A percentile compares a stretch with the other conserved stretches of the same genome.
phyloP scores from a whole-genome alignment of 2,329 filamentous ascomycete species.

The Fusarium compactum region DNA sequence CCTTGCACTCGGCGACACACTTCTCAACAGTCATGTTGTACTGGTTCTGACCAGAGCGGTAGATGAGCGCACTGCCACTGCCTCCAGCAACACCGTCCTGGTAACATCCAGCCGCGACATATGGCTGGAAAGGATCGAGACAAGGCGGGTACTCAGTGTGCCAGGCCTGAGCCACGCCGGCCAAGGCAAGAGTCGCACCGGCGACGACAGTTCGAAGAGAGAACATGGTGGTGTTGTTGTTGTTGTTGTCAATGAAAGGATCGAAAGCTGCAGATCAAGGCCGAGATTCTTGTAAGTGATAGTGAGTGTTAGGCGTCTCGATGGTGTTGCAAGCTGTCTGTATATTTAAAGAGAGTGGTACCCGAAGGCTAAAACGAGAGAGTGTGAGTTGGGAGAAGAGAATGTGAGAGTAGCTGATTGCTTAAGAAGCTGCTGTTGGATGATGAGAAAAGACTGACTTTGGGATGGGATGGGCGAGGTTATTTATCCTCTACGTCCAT shows the following conservation, averaged over 20 bases:
- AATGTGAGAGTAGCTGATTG: slow-evolving; percentile 39
- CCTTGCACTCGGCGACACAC: slow-evolving; percentile 64
- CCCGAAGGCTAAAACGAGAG: slow-evolving; percentile 21
- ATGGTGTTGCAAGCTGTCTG: slow-evolving; percentile 23
- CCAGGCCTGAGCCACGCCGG: slow-evolving; percentile 55
- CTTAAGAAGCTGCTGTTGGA: slow-evolving; percentile 43
- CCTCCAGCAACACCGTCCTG: slow-evolving; percentile 51
- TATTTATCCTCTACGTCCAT: slow-evolving; percentile 41
- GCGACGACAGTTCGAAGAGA: slow-evolving; percentile 49
- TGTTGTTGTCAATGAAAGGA: slow-evolving; percentile 31
- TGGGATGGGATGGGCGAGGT: slow-evolving; percentile 16
- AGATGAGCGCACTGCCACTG: slow-evolving; percentile 55
- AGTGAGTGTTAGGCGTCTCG: slow-evolving; percentile 11
- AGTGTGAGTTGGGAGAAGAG: slow-evolving; percentile 30
- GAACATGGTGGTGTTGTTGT: slow-evolving; percentile 34
- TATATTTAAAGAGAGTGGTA: slow-evolving; percentile 43
- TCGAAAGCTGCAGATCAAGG: slow-evolving; percentile 27
- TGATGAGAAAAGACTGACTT: slow-evolving; percentile 19
- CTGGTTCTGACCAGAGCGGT: slow-evolving; percentile 55
- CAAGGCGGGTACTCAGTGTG: slow-evolving; percentile 61
- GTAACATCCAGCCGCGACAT: slow-evolving; percentile 63
- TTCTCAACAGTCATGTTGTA: slow-evolving; percentile 61
- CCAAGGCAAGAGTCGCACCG: slow-evolving; percentile 55
- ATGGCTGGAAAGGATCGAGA: slow-evolving; percentile 59
- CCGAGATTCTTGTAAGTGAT: slow-evolving; percentile 16